Evolutionary conservation across 257 asterid genomes (phyloP).

Genomic region (Henckelia pumila): DNA sequence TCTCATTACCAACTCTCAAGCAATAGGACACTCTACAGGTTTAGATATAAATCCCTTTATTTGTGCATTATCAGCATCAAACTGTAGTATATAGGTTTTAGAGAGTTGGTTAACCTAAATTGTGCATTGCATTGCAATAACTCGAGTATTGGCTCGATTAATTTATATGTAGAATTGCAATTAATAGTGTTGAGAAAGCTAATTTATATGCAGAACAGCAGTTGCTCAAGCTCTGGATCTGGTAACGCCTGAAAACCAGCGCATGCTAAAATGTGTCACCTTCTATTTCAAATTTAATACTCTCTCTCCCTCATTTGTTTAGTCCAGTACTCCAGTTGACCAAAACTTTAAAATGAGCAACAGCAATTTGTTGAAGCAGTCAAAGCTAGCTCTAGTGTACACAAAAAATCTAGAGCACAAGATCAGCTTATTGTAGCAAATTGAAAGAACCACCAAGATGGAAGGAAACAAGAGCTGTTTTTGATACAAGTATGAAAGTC

Average conservation of each 20-base stretch:
- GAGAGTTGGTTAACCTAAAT: not conserved
- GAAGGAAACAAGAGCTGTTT: constrained; percentile 15
- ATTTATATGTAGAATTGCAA: too few species aligned
- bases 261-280: constrained; percentile 1
- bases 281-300: not conserved
- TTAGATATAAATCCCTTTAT: not conserved
- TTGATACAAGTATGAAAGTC: constrained; percentile 15
- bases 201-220: not conserved
- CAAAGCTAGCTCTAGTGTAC: constrained; percentile 7
- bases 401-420: not conserved
- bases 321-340: too few species aligned
- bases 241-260: not conserved
- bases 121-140: too few species aligned
- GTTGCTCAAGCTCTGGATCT: not conserved
- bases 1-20: not conserved
- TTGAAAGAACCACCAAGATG: not conserved
- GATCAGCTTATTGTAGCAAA: constrained; percentile 15
- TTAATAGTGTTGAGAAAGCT: too few species aligned
- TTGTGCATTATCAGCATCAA: not conserved
- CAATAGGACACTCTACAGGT: not conserved
- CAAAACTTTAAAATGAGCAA: not conserved
- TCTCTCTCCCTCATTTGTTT: too few species aligned
- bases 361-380: constrained; percentile 1
- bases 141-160: too few species aligned
- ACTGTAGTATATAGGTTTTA: not conserved